Percentiles rank a stretch among this genome's conserved stretches.
Conservation (phyloP, 306 rosid species). For the Lagenaria siceraria region DNA sequence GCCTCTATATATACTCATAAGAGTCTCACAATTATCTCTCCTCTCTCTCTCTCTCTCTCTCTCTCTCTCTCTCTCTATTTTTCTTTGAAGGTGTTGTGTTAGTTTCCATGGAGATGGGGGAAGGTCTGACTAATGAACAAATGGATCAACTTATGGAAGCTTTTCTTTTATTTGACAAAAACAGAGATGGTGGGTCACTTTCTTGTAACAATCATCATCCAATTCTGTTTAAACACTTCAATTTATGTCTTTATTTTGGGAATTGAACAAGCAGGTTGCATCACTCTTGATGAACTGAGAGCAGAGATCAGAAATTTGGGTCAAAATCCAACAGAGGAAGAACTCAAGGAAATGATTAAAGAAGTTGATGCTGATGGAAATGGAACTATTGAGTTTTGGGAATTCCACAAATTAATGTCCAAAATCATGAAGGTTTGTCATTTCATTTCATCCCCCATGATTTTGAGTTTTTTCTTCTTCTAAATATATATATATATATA, state of each 20-base stretch:
- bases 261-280: conserved; percentile 40
- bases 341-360: conserved; percentile 69
- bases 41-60: background rate
- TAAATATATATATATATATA: too few relatives aligned
- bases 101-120: conserved; percentile 29
- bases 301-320: conserved; percentile 67
- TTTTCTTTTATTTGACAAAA: conserved; percentile 72
- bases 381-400: conserved; percentile 70
- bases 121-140: conserved; percentile 48
- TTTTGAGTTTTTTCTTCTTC: background rate
- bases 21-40: too few relatives aligned
- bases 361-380: conserved; percentile 81
- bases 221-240: background rate
- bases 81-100: background rate
- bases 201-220: background rate
- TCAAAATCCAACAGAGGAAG: conserved; percentile 79
- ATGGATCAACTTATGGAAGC: conserved; percentile 64
- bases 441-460: background rate
- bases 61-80: background rate
- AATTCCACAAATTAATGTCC: conserved; percentile 63
- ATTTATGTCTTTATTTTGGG: background rate
- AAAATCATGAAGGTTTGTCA: conserved; percentile 42
- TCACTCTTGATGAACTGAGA: conserved; percentile 74
- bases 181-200: conserved; percentile 63
- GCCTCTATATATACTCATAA: background rate